These are phyloP conservation scores for Aspergillus sparsus DNA, from an alignment of 495 filamentous ascomycete genomes.

Conservation along the genomic window DNA sequence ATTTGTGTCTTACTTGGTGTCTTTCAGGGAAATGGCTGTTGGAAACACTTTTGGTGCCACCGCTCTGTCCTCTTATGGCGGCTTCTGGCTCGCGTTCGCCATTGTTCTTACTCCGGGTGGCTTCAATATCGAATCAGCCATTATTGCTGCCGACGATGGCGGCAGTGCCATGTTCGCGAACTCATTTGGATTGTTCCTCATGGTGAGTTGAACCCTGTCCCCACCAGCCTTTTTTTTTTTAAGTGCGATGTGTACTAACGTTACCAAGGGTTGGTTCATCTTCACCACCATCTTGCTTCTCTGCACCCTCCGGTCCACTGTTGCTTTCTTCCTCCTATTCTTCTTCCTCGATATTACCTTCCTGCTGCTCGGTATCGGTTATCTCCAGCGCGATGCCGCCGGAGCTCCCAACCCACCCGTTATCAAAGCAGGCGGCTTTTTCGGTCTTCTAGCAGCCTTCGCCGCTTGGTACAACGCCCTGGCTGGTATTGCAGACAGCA, in stretches of 20 bases:
- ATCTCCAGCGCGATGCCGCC: slow-evolving; percentile 54
- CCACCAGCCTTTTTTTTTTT: background rate
- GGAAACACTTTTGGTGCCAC: slow-evolving; percentile 98
- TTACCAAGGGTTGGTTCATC: slow-evolving; percentile 85
- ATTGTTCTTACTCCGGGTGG: slow-evolving; percentile 85
- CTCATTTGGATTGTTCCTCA: slow-evolving; percentile 82
- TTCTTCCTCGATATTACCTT: slow-evolving; percentile 91
- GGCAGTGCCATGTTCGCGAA: slow-evolving; percentile 51
- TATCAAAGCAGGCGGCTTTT: slow-evolving; percentile 80
- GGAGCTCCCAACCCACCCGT: slow-evolving; percentile 51
- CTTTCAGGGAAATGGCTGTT: slow-evolving; percentile 91
- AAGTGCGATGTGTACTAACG: slow-evolving; percentile 13
- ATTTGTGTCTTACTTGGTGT: background rate
- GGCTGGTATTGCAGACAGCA: slow-evolving; percentile 85
- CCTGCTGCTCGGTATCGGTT: slow-evolving; percentile 78
- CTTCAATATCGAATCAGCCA: slow-evolving; percentile 54
- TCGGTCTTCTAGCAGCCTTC: slow-evolving; percentile 87
- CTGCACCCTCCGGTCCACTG: slow-evolving; percentile 88
- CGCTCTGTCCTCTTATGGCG: slow-evolving; percentile 93
- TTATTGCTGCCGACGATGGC: slow-evolving; percentile 21
- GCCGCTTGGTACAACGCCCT: slow-evolving; percentile 96
- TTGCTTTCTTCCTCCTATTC: slow-evolving; percentile 96
- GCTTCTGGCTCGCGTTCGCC: slow-evolving; percentile 93
- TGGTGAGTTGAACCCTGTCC: slow-evolving; percentile 56
- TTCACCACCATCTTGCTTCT: slow-evolving; percentile 88